These are phyloP conservation scores for Venturia carpophila DNA, from an alignment of 2,329 filamentous ascomycete genomes.

Conservation along the genomic window DNA sequence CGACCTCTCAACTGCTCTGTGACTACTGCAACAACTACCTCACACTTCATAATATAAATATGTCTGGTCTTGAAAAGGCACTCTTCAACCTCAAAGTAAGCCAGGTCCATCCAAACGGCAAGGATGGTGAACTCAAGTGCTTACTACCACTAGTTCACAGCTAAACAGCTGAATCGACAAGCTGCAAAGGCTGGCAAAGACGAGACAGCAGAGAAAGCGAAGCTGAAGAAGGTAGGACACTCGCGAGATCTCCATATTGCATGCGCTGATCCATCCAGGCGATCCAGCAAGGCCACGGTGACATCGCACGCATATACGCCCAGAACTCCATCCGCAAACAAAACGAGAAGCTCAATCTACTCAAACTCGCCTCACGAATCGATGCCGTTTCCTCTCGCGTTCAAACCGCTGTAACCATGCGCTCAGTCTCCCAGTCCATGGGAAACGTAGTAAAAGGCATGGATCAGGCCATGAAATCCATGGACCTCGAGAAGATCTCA, in stretches of 20 bases:
- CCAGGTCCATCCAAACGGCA: conserved; percentile 13
- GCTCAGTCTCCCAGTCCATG: conserved; percentile 53
- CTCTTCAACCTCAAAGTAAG: conserved; percentile 54
- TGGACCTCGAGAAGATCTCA: conserved; percentile 58
- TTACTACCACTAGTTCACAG: conserved; percentile 46
- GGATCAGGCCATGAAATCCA: conserved; percentile 55
- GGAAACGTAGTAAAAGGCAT: conserved; percentile 55
- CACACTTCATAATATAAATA: conserved; percentile 26
- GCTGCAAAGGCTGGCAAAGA: conserved; percentile 54
- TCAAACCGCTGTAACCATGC: conserved; percentile 57
- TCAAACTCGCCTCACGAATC: conserved; percentile 49
- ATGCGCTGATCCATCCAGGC: conserved; percentile 34
- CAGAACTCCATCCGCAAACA: conserved; percentile 57
- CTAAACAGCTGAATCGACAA: conserved; percentile 56
- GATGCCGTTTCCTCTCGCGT: conserved; percentile 53
- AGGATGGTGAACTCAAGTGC: conserved; percentile 19
- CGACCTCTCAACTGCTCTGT: neutral
- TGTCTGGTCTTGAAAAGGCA: conserved; percentile 55
- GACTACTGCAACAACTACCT: neutral
- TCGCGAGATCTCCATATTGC: neutral
- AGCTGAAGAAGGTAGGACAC: conserved; percentile 48
- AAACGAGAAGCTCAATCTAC: conserved; percentile 53
- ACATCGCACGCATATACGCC: conserved; percentile 57
- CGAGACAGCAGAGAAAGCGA: conserved; percentile 53
- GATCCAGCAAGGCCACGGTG: conserved; percentile 51